A percentile compares a stretch with the other conserved stretches of the same genome.
These are phyloP conservation scores for Aspergillus proliferans DNA, from an alignment of 2,329 filamentous ascomycete species.

Conservation along the genomic window DNA sequence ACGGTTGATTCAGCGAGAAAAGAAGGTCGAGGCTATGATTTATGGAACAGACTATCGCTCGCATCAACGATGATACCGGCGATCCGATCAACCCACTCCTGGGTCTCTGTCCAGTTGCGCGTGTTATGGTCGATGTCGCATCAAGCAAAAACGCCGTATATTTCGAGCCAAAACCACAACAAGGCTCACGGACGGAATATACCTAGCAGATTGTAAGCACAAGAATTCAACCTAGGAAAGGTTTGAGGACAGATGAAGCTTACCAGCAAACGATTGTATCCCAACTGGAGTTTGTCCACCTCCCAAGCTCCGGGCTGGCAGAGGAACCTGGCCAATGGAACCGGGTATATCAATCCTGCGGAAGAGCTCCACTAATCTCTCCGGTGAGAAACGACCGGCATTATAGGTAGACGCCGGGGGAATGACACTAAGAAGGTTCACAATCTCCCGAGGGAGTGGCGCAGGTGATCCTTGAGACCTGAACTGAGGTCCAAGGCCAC, in stretches of 20 bases:
- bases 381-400: constrained; percentile 61
- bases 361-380: constrained; percentile 67
- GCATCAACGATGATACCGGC: constrained; percentile 62
- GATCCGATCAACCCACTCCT: constrained; percentile 64
- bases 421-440: constrained; percentile 63
- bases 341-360: constrained; percentile 62
- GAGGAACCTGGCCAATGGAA: constrained; percentile 32
- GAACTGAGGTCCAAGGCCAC: constrained; percentile 25
- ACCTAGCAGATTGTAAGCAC: not conserved
- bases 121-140: constrained; percentile 20
- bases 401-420: constrained; percentile 68
- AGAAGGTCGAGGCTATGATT: not conserved
- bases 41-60: constrained; percentile 38
- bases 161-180: not conserved
- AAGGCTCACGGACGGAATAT: not conserved
- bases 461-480: constrained; percentile 54
- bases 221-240: no score
- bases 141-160: not conserved
- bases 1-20: constrained; percentile 11
- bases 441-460: constrained; percentile 64
- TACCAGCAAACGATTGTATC: constrained; percentile 30
- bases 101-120: constrained; percentile 63
- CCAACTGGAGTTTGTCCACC: constrained; percentile 15
- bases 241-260: constrained; percentile 2
- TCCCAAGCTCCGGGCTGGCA: constrained; percentile 27